Evolutionary conservation across 192 early-diverging fungal species (phyloP), one percentile per base, ranked within the genome.

Genomic region (Allomyces javanicus): DNA sequence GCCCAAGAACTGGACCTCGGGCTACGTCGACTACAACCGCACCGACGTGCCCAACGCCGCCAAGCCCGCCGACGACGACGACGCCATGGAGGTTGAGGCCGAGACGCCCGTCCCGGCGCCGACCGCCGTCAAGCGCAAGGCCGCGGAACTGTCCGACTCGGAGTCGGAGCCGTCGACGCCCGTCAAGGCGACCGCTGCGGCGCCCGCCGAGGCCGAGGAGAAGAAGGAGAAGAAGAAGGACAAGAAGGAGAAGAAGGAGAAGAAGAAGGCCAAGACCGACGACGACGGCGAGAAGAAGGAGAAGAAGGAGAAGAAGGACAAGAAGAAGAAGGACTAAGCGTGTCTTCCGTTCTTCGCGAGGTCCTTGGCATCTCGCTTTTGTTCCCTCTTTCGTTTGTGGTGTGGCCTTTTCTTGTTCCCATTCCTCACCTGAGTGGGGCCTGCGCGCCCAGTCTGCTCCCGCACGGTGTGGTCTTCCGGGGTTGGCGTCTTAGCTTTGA

Each of bases 1-100:
- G 2, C 96, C 96, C 9, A 77, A 68, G 17, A 72, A 73, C 63
- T 99, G 96, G 96, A 88, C 82, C 72, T 83, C 86, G 69, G 75
- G 67, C 25, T 89, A 87, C 73, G 82, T 86, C 62, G 89, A 92
- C 68, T 89, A 78, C 65, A 73, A 71, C 65, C 69, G 70, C 72
- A 69, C 76, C 27, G 67, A 70, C 21, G 75, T 66, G 44, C 65
- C 67, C 66, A 50, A 69, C 22, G 68, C 66, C 11, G 68, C 64
- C 25, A 26, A 70, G 40, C 62, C 72, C 63, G 40, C 65, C 10
- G 67, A 68, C 25, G 27, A 66, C 40, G 72, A 70, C 24, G 67
- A 67, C n/a, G 69, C 73, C 65, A 69, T 65, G 61, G 72, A 72
- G 45, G 63, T 72, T 25, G 76, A 73, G 61, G 73, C 71, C 23